These are phyloP conservation scores for Claviceps africana DNA, from an alignment of 2,329 filamentous ascomycete species.

Conservation along the genomic window DNA sequence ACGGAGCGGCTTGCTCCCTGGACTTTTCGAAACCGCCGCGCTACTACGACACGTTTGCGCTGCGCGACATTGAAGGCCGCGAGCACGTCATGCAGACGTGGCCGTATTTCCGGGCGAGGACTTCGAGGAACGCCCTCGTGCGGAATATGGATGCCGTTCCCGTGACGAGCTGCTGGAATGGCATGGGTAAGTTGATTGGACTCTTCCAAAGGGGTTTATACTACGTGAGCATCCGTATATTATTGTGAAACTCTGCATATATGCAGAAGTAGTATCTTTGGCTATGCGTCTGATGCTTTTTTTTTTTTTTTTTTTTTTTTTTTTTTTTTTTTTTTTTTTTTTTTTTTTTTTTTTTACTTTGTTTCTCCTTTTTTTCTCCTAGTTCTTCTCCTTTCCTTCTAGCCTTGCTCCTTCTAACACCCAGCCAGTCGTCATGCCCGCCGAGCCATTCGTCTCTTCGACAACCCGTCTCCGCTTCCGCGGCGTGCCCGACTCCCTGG, in stretches of 20 bases:
- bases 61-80: conserved; percentile 38
- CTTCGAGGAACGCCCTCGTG: conserved; percentile 40
- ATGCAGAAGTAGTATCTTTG: no score
- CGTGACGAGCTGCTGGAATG: conserved; percentile 32
- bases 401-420: neutral
- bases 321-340: neutral
- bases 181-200: conserved; percentile 20
- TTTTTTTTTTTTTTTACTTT: neutral
- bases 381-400: neutral
- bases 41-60: conserved; percentile 50
- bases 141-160: conserved; percentile 30
- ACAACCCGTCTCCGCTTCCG: conserved; percentile 41
- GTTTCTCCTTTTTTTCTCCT: no score
- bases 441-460: conserved; percentile 38
- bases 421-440: conserved; percentile 31
- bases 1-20: conserved; percentile 47
- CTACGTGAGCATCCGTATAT: neutral
- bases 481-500: conserved; percentile 48
- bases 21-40: conserved; percentile 40
- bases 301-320: neutral
- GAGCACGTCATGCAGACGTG: conserved; percentile 39
- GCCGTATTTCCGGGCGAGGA: conserved; percentile 41
- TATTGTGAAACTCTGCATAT: neutral
- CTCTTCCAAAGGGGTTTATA: neutral
- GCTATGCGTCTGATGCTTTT: no score